Conservation (phyloP, 176 grass and related monocot species). For the Metroxylon sagu region DNA sequence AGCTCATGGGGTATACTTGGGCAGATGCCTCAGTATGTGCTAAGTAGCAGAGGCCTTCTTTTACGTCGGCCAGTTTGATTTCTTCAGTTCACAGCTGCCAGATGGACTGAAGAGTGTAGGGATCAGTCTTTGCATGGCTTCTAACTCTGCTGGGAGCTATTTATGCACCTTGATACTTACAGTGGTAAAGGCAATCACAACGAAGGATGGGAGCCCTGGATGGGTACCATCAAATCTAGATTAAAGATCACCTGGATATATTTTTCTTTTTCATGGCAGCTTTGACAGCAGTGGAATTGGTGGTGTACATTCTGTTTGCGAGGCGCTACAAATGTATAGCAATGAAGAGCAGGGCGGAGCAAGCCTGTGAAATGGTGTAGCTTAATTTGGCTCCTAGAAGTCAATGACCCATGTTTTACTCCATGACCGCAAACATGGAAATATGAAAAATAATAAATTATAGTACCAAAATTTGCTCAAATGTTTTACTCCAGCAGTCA, state of each 20-base stretch:
- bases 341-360: too few relatives aligned
- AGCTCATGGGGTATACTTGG: conserved; percentile 40
- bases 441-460: too few relatives aligned
- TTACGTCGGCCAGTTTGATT: conserved; percentile 73
- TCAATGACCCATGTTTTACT: too few relatives aligned
- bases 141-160: conserved; percentile 59
- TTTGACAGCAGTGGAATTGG: too few relatives aligned
- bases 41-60: conserved; percentile 65
- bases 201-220: background rate
- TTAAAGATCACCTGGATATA: conserved; percentile 37
- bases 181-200: conserved; percentile 26
- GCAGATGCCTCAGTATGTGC: conserved; percentile 70
- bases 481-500: too few relatives aligned
- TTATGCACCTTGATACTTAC: conserved; percentile 60
- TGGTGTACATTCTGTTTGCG: too few relatives aligned
- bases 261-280: conserved; percentile 20
- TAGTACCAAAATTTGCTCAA: too few relatives aligned
- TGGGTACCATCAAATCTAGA: conserved; percentile 60
- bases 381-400: too few relatives aligned
- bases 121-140: conserved; percentile 50
- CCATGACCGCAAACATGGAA: too few relatives aligned
- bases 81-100: conserved; percentile 64
- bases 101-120: conserved; percentile 69
- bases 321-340: too few relatives aligned
- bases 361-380: too few relatives aligned